phyloP scores from a whole-genome alignment of 2,329 filamentous ascomycete species.

The Leptoxyphium fumago region DNA sequence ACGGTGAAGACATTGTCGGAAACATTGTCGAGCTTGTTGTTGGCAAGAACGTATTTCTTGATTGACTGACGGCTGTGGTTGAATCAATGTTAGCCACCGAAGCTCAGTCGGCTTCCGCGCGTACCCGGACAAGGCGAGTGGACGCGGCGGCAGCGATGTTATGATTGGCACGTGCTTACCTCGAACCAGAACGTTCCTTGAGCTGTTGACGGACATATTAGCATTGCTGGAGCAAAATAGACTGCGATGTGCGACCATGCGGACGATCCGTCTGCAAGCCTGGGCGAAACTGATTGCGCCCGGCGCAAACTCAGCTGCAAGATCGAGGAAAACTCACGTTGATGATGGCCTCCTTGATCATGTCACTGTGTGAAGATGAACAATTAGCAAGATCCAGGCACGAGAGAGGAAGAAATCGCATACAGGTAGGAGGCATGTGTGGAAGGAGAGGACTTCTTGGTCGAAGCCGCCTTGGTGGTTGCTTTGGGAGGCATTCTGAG shows the following conservation, averaged over 20 bases:
- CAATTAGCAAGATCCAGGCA: constrained; percentile 32
- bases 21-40: constrained; percentile 47
- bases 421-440: constrained; percentile 54
- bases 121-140: constrained; percentile 2
- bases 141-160: constrained; percentile 11
- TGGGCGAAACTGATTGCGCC: not conserved
- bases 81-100: constrained; percentile 1
- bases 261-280: not conserved
- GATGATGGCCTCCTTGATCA: constrained; percentile 59
- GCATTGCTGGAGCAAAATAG: constrained; percentile 12
- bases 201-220: constrained; percentile 43
- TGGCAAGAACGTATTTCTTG: constrained; percentile 60
- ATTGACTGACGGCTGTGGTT: constrained; percentile 49
- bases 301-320: not conserved
- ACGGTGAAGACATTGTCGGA: constrained; percentile 47
- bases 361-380: constrained; percentile 37
- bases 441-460: constrained; percentile 41
- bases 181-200: constrained; percentile 56
- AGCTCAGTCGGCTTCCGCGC: constrained; percentile 19
- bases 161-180: constrained; percentile 36
- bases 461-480: constrained; percentile 37
- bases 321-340: constrained; percentile 40
- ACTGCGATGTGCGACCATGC: not conserved
- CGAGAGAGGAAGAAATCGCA: constrained; percentile 29
- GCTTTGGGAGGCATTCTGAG: constrained; percentile 52